Base-by-base conservation (phyloP, 352 stramenopile genomes). In the Elongisporangium senticosum region DNA sequence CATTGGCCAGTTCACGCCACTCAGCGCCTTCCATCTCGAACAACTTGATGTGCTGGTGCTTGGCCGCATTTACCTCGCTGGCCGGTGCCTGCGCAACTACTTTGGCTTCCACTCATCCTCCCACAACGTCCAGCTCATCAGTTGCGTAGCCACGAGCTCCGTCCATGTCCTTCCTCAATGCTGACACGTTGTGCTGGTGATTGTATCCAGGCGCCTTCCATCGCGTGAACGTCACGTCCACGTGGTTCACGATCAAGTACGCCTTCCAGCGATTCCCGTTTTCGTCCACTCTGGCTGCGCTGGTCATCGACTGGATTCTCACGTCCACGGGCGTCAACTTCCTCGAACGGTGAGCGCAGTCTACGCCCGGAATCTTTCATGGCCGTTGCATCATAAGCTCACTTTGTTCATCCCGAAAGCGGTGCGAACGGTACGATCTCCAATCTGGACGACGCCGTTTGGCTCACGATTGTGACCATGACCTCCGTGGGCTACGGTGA, bases 381-480 rank as follows among this genome's bases (percentile, higher is more conserved):
- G 7, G 28, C 23, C 26, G 10, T 23, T 21, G 20, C 17, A 2
- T 3, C 8, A 20, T 1, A 23, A 51, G 7, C 24, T 50, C 23
- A 7, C 33, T 48, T 20, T 0, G 49, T 15, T n/a, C 3, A 2
- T 10, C 47, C 0, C 20, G 43, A 33, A n/a, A 81, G 77, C 23
- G 72, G 65, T 4, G 73, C 63, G 53, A 87, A 85, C 53, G 65
- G 68, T 20, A 64, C 63, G 2, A 56, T 85, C 19, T 68, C 70
- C 24, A 87, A 63, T 33, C 53, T 62, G 14, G 74, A 71, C 23
- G 77, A 87, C 51, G 68, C 77, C 7, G 62, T 83, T 6, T 87
- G 77, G 77, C 66, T 87, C 43, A 82, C 77, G n/a, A 85, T 87
- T 28, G 77, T 85, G 51, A 87, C 77, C 7, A 83, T 85, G 58